A percentile compares a stretch with the other conserved stretches of the same genome.
These are phyloP conservation scores for Carex parvula DNA, from an alignment of 176 grass and related monocot genomes.

Conservation along the genomic window DNA sequence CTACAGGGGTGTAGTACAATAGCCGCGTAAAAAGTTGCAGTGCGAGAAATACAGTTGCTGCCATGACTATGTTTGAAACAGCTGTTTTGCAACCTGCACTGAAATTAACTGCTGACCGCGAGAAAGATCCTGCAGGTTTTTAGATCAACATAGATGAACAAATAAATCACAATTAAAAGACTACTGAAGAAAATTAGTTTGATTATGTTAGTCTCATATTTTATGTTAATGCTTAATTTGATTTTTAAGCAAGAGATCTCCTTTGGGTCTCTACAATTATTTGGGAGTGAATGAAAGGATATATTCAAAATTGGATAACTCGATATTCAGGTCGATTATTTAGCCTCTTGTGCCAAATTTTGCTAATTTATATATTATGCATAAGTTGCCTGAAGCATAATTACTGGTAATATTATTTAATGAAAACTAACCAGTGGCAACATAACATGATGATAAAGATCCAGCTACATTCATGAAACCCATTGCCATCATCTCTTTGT, in stretches of 20 bases:
- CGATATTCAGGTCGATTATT: not conserved
- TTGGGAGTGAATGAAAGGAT: not conserved
- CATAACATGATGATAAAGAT: conserved; percentile 90
- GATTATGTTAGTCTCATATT: not conserved
- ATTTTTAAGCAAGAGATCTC: not conserved
- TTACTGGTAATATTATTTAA: conserved; percentile 8
- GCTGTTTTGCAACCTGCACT: conserved; percentile 79
- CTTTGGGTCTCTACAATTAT: not conserved
- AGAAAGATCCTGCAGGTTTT: conserved; percentile 69
- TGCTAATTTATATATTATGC: not conserved
- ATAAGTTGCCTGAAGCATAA: not conserved
- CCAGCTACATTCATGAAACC: conserved; percentile 82
- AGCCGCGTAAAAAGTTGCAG: conserved; percentile 65
- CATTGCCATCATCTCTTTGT: conserved; percentile 98
- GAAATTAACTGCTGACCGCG: conserved; percentile 83
- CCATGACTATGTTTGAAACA: conserved; percentile 89
- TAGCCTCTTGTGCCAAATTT: not conserved
- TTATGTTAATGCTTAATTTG: not conserved
- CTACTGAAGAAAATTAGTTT: not conserved
- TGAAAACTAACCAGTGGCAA: conserved; percentile 66
- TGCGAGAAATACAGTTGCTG: conserved; percentile 59
- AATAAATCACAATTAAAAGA: not conserved
- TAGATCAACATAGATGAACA: not conserved
- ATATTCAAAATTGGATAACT: not conserved
- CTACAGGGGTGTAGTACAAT: conserved; percentile 89